These are phyloP conservation scores for Diaporthe vaccinii DNA, from an alignment of 2,329 filamentous ascomycete species.

Conservation along the genomic window DNA sequence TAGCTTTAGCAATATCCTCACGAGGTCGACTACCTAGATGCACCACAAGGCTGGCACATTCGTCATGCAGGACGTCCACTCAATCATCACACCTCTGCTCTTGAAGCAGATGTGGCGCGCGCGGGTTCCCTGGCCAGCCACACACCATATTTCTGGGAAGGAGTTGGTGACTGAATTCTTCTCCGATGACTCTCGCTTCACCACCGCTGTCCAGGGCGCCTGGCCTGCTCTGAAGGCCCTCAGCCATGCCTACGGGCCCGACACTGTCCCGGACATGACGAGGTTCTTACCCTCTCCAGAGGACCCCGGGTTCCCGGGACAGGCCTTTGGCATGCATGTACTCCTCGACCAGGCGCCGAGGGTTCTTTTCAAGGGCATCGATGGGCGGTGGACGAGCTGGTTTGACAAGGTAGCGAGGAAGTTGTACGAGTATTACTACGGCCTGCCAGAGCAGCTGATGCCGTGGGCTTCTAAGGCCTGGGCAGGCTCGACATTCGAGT, in stretches of 20 bases:
- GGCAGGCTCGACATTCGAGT: constrained; percentile 44
- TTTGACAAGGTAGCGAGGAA: constrained; percentile 45
- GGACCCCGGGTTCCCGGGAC: constrained; percentile 44
- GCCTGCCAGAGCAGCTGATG: constrained; percentile 39
- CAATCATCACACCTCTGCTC: constrained; percentile 23
- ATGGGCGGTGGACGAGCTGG: constrained; percentile 47
- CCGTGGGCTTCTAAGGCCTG: constrained; percentile 44
- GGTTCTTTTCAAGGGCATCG: constrained; percentile 44
- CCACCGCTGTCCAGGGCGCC: background rate
- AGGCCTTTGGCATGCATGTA: constrained; percentile 47
- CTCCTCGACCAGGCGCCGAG: constrained; percentile 48
- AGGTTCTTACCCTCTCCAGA: constrained; percentile 45
- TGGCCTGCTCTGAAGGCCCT: constrained; percentile 45
- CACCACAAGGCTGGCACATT: background rate
- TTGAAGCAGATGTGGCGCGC: constrained; percentile 16
- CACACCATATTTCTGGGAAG: background rate
- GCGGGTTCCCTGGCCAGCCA: constrained; percentile 2
- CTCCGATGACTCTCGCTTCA: background rate
- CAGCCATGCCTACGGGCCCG: constrained; percentile 43
- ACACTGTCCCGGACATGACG: constrained; percentile 45
- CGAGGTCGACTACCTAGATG: too few relatives aligned
- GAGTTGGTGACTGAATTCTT: constrained; percentile 11
- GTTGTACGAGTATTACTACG: constrained; percentile 39
- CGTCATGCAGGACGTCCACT: constrained; percentile 24
- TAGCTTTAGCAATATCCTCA: background rate